Evolutionary conservation across 177 flowering plant genomes (phyloP).

Genomic region (Vitis hybrid): DNA sequence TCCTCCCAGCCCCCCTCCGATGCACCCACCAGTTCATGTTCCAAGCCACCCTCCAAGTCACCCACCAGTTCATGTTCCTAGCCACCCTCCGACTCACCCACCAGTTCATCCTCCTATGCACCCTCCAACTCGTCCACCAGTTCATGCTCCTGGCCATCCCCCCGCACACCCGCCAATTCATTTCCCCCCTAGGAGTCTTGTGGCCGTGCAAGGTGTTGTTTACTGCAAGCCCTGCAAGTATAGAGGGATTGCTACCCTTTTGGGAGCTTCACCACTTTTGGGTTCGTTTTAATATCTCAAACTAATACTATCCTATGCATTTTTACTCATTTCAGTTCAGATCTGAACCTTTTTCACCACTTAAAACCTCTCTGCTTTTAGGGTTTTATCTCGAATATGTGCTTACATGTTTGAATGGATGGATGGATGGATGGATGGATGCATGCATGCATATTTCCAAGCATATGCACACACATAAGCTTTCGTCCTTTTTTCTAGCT

Average conservation of each 20-base stretch:
- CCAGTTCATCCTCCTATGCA: background rate
- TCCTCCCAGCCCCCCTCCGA: conserved; percentile 1
- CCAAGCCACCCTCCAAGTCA: background rate
- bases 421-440: too few relatives aligned
- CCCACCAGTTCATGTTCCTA: background rate
- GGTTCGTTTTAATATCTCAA: conserved; percentile 33
- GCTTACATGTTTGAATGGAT: too few relatives aligned
- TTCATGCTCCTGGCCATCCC: conserved; percentile 15
- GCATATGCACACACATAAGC: background rate
- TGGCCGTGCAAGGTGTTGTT: conserved; percentile 75
- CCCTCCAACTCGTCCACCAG: too few relatives aligned
- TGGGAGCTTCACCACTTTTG: conserved; percentile 50
- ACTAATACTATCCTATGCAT: background rate
- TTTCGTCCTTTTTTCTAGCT: background rate
- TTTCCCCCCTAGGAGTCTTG: conserved; percentile 30
- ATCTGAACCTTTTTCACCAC: too few relatives aligned
- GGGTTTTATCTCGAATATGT: too few relatives aligned
- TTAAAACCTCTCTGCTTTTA: too few relatives aligned
- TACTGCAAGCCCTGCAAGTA: conserved; percentile 78
- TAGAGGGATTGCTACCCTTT: conserved; percentile 44
- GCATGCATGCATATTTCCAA: too few relatives aligned
- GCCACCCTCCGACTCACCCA: conserved; percentile 3
- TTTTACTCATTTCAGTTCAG: too few relatives aligned
- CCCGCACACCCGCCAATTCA: conserved; percentile 20
- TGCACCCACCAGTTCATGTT: conserved; percentile 12